These are phyloP conservation scores for Cladorrhinum samala DNA, from an alignment of 495 filamentous ascomycete species.

Conservation along the genomic window DNA sequence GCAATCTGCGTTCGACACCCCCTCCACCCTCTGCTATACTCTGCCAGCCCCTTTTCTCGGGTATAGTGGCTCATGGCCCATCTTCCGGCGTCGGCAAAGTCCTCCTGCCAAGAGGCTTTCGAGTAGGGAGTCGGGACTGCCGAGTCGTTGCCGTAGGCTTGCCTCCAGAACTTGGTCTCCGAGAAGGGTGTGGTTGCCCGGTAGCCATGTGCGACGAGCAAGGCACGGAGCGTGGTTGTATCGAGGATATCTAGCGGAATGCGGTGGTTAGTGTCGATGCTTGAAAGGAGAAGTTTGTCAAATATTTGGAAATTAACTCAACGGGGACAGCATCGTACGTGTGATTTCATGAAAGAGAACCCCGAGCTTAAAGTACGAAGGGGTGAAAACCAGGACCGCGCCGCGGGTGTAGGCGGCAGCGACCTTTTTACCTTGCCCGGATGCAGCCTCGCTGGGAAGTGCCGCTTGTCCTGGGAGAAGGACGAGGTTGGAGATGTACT, in stretches of 20 bases:
- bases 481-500: conserved; percentile 15
- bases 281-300: too few relatives aligned
- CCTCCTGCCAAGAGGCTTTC: conserved; percentile 11
- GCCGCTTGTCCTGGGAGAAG: conserved; percentile 4
- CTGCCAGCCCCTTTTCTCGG: conserved; percentile 1
- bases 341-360: conserved; percentile 21
- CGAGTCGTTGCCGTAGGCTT: conserved; percentile 3
- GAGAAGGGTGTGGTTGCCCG: conserved; percentile 14
- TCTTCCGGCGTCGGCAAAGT: conserved; percentile 22
- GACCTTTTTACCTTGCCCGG: background rate
- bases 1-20: conserved; percentile 9
- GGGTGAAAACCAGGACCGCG: conserved; percentile 6
- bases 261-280: too few relatives aligned
- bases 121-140: conserved; percentile 19
- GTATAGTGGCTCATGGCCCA: conserved; percentile 17
- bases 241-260: conserved; percentile 18
- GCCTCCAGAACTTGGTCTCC: conserved; percentile 7
- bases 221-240: conserved; percentile 3
- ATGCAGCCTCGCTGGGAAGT: background rate
- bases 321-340: too few relatives aligned
- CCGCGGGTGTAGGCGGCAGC: conserved; percentile 17
- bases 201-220: background rate
- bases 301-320: too few relatives aligned
- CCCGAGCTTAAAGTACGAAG: conserved; percentile 16
- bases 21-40: conserved; percentile 13